Percentiles rank a stretch among this genome's conserved stretches.
These are phyloP conservation scores for Mitragyna speciosa DNA, from an alignment of 257 asterid genomes.

Conservation along the genomic window DNA sequence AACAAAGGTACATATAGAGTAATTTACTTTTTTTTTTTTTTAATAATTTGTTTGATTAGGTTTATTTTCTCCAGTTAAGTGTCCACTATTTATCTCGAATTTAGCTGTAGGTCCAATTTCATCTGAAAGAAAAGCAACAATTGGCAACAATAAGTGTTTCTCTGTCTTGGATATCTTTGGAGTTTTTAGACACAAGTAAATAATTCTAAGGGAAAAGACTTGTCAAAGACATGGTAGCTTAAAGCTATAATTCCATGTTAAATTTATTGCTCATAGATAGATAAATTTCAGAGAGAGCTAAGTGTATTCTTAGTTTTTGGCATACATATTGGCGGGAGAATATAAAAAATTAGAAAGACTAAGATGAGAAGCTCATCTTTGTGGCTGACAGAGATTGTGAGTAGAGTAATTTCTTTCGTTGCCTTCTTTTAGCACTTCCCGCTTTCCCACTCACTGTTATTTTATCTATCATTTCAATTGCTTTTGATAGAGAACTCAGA, in stretches of 20 bases:
- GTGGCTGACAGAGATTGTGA: neutral
- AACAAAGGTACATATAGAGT: slow-evolving; percentile 41
- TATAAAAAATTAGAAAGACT: too few species aligned
- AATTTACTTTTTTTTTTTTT: neutral
- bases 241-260: neutral
- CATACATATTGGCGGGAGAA: neutral
- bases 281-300: neutral
- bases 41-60: slow-evolving; percentile 3
- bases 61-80: neutral
- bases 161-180: neutral
- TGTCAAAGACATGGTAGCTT: neutral
- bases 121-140: neutral
- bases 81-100: neutral
- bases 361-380: neutral
- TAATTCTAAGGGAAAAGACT: neutral
- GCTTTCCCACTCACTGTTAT: neutral
- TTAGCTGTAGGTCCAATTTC: neutral
- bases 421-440: neutral
- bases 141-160: neutral
- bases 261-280: neutral
- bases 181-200: neutral
- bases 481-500: neutral
- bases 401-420: neutral
- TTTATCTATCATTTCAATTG: neutral
- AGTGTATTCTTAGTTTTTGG: neutral